Conservation (phyloP, 768 basidiomycete species). For the Xerocomellus intermedius region DNA sequence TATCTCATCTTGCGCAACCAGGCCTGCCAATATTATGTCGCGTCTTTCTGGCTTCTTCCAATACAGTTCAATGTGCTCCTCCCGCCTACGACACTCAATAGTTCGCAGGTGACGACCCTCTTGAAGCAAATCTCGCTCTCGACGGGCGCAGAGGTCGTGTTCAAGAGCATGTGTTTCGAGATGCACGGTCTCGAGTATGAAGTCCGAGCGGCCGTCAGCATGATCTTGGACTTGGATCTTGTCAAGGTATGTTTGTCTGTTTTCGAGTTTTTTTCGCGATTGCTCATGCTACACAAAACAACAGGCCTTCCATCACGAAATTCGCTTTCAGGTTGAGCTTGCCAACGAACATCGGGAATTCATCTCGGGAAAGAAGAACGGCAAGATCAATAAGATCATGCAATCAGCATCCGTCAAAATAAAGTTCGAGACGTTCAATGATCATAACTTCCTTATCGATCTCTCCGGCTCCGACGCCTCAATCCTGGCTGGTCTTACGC, state of each 20-base stretch:
- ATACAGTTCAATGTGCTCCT: slow-evolving; percentile 90
- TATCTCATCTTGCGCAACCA: slow-evolving; percentile 30
- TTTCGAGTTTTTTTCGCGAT: background rate
- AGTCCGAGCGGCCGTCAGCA: slow-evolving; percentile 79
- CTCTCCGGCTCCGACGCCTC: slow-evolving; percentile 82
- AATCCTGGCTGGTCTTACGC: slow-evolving; percentile 81
- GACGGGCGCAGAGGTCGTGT: slow-evolving; percentile 92
- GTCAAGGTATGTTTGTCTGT: slow-evolving; percentile 62
- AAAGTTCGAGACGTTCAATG: slow-evolving; percentile 98
- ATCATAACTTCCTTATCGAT: slow-evolving; percentile 93
- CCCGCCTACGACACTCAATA: slow-evolving; percentile 77
- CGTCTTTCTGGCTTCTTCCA: slow-evolving; percentile 96
- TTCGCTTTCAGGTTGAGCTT: slow-evolving; percentile 96
- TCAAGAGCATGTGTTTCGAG: slow-evolving; percentile 97
- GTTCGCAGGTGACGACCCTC: slow-evolving; percentile 77
- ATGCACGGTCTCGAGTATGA: slow-evolving; percentile 93
- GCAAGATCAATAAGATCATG: slow-evolving; percentile 99
- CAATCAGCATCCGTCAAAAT: slow-evolving; percentile 96
- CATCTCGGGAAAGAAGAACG: slow-evolving; percentile 99
- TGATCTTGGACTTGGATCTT: slow-evolving; percentile 88
- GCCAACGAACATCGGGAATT: slow-evolving; percentile 98
- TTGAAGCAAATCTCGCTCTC: slow-evolving; percentile 84
- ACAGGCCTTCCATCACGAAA: slow-evolving; percentile 93
- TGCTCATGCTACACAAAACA: background rate
- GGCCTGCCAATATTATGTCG: slow-evolving; percentile 95